Conservation (phyloP, 345 rosid genomes). For the Linum usitatissimum region DNA sequence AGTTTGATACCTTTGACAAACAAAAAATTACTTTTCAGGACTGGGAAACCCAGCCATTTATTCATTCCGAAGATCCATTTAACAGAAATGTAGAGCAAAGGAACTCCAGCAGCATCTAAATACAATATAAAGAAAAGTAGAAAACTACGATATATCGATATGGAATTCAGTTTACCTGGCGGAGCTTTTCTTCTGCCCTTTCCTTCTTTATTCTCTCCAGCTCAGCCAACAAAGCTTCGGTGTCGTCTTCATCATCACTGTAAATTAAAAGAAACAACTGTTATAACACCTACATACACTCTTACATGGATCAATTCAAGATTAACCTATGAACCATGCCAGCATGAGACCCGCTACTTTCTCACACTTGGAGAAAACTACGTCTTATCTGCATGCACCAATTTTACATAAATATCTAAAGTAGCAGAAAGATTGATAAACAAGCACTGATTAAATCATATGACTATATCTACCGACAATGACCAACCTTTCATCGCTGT, state of each 20-base stretch:
- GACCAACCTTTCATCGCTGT: slow-evolving; percentile 54
- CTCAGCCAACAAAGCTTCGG: slow-evolving; percentile 86
- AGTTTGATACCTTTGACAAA: background rate
- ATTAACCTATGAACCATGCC: too few species aligned
- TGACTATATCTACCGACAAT: background rate
- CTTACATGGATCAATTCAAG: too few species aligned
- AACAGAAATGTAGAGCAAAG: background rate
- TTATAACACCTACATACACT: background rate
- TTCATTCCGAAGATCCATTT: background rate
- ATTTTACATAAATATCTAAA: too few species aligned
- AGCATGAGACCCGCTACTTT: too few species aligned
- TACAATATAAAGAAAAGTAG: background rate
- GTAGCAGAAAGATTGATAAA: background rate
- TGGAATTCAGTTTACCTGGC: slow-evolving; percentile 38
- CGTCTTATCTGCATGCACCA: too few species aligned
- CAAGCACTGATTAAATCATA: background rate
- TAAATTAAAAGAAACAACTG: background rate
- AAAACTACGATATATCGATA: too few species aligned
- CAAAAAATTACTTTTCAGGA: background rate
- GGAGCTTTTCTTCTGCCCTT: slow-evolving; percentile 80
- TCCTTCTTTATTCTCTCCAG: slow-evolving; percentile 94
- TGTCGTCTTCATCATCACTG: slow-evolving; percentile 46
- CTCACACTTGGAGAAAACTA: too few species aligned
- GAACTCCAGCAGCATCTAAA: background rate
- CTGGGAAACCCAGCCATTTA: background rate